Percentiles rank a stretch among this genome's conserved stretches.
These are phyloP conservation scores for Kwoniella sp. DNA, from an alignment of 768 basidiomycete species.

Conservation along the genomic window DNA sequence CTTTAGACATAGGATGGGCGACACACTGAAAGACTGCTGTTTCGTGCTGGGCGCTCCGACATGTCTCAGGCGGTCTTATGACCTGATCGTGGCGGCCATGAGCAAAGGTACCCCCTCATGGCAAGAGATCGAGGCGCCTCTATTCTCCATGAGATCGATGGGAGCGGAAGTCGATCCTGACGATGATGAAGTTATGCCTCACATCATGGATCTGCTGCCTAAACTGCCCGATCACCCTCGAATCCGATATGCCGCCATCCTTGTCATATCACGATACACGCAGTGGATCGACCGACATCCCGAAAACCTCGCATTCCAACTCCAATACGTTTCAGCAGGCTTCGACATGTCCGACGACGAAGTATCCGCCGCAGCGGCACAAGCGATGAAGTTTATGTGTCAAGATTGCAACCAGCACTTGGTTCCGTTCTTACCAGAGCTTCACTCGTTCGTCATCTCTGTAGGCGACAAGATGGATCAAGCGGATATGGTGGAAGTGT, in stretches of 20 bases:
- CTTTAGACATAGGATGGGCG: constrained; percentile 97
- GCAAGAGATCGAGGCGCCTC: constrained; percentile 96
- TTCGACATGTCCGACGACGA: constrained; percentile 74
- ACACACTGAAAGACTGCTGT: constrained; percentile 98
- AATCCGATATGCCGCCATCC: constrained; percentile 90
- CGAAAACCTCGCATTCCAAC: constrained; percentile 76
- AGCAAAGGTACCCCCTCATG: constrained; percentile 68
- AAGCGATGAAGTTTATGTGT: constrained; percentile 93
- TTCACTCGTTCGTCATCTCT: constrained; percentile 82
- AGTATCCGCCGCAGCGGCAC: constrained; percentile 89
- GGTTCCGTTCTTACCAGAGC: constrained; percentile 83
- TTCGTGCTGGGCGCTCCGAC: constrained; percentile 82
- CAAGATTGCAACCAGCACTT: constrained; percentile 96
- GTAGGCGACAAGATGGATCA: constrained; percentile 77
- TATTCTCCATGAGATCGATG: constrained; percentile 98
- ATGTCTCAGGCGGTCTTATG: constrained; percentile 78
- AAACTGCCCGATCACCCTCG: constrained; percentile 83
- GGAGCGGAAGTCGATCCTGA: constrained; percentile 84
- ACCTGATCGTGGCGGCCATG: constrained; percentile 74
- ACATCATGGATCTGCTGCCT: constrained; percentile 93
- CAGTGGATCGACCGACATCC: constrained; percentile 94
- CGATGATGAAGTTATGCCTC: constrained; percentile 84
- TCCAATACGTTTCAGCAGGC: constrained; percentile 88
- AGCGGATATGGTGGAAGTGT: constrained; percentile 87
- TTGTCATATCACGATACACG: constrained; percentile 93